Conservation (phyloP, 768 basidiomycete genomes). For the Suillus discolor region DNA sequence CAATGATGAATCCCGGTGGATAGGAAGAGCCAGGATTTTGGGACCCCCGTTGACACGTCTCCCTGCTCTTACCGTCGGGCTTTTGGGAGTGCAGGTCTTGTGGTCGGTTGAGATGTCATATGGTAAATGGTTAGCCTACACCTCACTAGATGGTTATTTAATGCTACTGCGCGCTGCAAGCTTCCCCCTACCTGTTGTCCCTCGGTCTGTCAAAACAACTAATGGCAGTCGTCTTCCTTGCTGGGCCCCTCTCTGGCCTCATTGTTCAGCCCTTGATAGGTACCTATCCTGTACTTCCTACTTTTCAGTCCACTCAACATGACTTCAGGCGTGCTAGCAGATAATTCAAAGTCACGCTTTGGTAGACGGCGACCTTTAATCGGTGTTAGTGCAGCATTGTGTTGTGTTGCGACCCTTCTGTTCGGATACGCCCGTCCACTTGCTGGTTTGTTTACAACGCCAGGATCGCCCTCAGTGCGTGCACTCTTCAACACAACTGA, state of each 20-base stretch:
- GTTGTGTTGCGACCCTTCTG: slow-evolving; percentile 72
- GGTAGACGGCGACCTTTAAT: slow-evolving; percentile 90
- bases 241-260: slow-evolving; percentile 88
- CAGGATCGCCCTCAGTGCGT: slow-evolving; percentile 37
- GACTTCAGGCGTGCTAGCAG: slow-evolving; percentile 63
- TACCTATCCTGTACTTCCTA: slow-evolving; percentile 21
- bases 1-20: slow-evolving; percentile 41
- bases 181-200: slow-evolving; percentile 88
- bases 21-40: slow-evolving; percentile 58
- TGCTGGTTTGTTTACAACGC: slow-evolving; percentile 47
- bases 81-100: slow-evolving; percentile 84
- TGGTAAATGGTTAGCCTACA: slow-evolving; percentile 55
- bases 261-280: slow-evolving; percentile 92
- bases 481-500: neutral
- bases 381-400: slow-evolving; percentile 66
- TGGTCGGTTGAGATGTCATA: slow-evolving; percentile 98
- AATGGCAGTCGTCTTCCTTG: slow-evolving; percentile 91
- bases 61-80: slow-evolving; percentile 72
- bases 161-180: slow-evolving; percentile 32
- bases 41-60: slow-evolving; percentile 71
- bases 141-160: neutral
- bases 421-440: slow-evolving; percentile 81
- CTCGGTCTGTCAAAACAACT: slow-evolving; percentile 84
- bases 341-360: slow-evolving; percentile 80
- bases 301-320: neutral